Base-by-base conservation (phyloP, 805 yeast genomes). In the Cyberlindnera suaveolens region DNA sequence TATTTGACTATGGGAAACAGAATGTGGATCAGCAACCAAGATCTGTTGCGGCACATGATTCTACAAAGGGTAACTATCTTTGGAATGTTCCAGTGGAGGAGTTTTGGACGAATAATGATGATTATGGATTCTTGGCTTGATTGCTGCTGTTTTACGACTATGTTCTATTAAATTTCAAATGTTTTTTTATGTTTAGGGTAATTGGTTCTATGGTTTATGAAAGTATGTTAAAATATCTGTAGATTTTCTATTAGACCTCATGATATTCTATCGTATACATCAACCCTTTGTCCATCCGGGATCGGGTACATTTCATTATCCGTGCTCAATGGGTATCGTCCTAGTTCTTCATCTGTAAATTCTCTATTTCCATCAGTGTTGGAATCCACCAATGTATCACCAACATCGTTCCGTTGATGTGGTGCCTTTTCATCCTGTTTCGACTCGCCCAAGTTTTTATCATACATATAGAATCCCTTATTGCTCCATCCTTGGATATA, bases 81-180 rank as follows among this genome's bases (percentile, higher is more conserved):
- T 56, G 61, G 58, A 54, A 55, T 31, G 60, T 60, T 4, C 67
- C 67, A 2, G 67, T 59, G 6, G 77, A 73, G 43, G 77, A 72
- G 39, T 67, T 72, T 39, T 72, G 77, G 76, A 63, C 66, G 7
- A 65, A 64, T n/a, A 67, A 67, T 40, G 73, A 69, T 44, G 76
- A 72, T 47, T 70, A 71, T 47, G 77, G 76, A 7, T 74, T 73
- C 47, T 49, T 71, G 30, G 68, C 75, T 17, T 46, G 38, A 41
- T 30, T 23, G 27, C 11, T 23, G 13, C 16, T 37, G 26, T 16
- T 31, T 13, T 38, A n/a, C 16, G 16, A 38, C 29, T 31, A 31
- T 15, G 23, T 36, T 15, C 11, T 23, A 23, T 9, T 23, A 23
- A 5, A 23, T 23, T 23, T 23, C 27, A 10, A 23, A 23, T 23